phyloP scores from a whole-genome alignment of 2,329 filamentous ascomycete species.

The Emydomyces testavorans region DNA sequence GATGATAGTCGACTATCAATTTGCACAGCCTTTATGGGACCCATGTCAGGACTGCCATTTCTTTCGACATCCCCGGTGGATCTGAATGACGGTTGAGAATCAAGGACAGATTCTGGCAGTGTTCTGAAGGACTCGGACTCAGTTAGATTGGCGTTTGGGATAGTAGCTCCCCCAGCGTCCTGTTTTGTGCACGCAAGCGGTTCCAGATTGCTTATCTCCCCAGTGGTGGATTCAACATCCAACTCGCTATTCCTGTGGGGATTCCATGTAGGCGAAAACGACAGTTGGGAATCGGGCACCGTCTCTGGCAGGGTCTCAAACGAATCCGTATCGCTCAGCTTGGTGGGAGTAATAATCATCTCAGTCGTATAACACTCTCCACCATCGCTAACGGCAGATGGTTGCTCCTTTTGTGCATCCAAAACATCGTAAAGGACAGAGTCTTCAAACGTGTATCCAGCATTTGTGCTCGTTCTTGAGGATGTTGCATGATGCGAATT shows the following conservation, averaged over 20 bases:
- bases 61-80: slow-evolving; percentile 10
- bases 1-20: not conserved
- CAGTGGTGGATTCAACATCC: not conserved
- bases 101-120: not conserved
- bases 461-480: not conserved
- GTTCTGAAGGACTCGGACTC: not conserved
- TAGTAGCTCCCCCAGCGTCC: not conserved
- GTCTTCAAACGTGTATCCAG: not conserved
- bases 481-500: not conserved
- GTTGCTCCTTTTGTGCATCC: not conserved
- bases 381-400: not conserved
- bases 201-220: slow-evolving; percentile 7
- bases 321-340: slow-evolving; percentile 1
- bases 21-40: not conserved
- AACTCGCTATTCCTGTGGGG: not conserved
- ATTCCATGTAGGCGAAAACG: not conserved
- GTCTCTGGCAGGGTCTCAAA: slow-evolving; percentile 12
- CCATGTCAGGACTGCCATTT: slow-evolving; percentile 7
- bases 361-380: not conserved
- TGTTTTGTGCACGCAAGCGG: slow-evolving; percentile 3
- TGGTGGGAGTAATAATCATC: not conserved
- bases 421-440: slow-evolving; percentile 1
- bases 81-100: not conserved
- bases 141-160: not conserved
- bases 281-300: slow-evolving; percentile 12